Evolutionary conservation across 345 rosid genomes (phyloP).

Genomic region (Microthlaspi erraticum): DNA sequence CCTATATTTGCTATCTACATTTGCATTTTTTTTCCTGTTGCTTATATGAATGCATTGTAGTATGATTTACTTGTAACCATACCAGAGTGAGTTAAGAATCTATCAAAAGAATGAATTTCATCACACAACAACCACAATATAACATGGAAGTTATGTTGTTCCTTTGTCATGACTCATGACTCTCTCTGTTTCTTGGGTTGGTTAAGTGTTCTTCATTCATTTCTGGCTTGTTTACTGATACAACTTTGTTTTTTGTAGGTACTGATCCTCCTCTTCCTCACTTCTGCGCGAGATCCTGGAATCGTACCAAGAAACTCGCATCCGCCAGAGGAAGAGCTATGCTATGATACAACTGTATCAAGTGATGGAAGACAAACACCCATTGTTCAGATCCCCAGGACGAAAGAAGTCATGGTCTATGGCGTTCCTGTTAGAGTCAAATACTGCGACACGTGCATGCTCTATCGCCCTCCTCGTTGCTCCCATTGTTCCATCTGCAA

Average conservation of each 20-base stretch:
- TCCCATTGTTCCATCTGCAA: slow-evolving; percentile 59
- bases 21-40: background rate
- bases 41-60: background rate
- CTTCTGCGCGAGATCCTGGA: slow-evolving; percentile 96
- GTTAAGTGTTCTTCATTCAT: slow-evolving; percentile 19
- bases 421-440: slow-evolving; percentile 82
- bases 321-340: slow-evolving; percentile 88
- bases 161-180: too few species aligned
- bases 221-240: slow-evolving; percentile 15
- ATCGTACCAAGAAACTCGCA: slow-evolving; percentile 83
- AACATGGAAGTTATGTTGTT: background rate
- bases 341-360: slow-evolving; percentile 54
- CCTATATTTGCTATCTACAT: background rate
- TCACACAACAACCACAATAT: too few species aligned
- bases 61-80: slow-evolving; percentile 14
- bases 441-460: slow-evolving; percentile 98
- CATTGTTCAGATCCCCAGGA: slow-evolving; percentile 78
- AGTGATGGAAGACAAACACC: slow-evolving; percentile 90
- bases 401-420: slow-evolving; percentile 77
- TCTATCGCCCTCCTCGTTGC: slow-evolving; percentile 96
- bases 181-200: background rate
- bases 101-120: background rate
- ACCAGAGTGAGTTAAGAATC: background rate
- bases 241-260: slow-evolving; percentile 61
- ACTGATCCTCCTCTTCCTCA: slow-evolving; percentile 76